Evolutionary conservation across 371 early-diverging fungal species (phyloP).

Genomic region (Circinella umbellata): DNA sequence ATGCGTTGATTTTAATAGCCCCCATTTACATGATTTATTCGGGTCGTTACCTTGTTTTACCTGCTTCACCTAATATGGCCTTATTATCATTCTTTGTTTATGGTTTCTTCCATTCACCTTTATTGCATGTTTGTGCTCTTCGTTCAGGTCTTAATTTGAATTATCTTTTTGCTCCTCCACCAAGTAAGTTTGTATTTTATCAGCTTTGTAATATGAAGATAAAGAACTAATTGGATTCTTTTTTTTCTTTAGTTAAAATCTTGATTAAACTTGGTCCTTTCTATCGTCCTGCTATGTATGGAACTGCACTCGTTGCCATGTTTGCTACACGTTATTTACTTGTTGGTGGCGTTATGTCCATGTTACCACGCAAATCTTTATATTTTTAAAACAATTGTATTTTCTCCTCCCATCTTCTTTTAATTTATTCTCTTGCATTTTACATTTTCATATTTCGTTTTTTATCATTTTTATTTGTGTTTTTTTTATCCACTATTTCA

Average conservation of each 20-base stretch:
- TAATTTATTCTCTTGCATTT: background rate
- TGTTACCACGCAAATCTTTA: constrained; percentile 26
- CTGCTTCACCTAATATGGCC: constrained; percentile 53
- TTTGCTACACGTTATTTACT: constrained; percentile 29
- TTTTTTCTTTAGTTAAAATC: constrained; percentile 32
- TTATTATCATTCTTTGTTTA: constrained; percentile 61
- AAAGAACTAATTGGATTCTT: background rate
- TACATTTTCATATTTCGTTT: background rate
- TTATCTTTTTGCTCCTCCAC: constrained; percentile 64
- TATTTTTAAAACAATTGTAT: background rate
- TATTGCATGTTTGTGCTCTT: constrained; percentile 59
- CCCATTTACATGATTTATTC: constrained; percentile 67
- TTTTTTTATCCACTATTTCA: no score
- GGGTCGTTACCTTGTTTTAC: constrained; percentile 60
- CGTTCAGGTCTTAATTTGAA: constrained; percentile 61
- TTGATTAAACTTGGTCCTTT: constrained; percentile 44
- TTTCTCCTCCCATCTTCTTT: no score
- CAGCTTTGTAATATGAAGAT: no score
- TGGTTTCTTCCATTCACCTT: constrained; percentile 60
- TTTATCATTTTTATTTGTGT: background rate
- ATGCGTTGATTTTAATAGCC: constrained; percentile 53
- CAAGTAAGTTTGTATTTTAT: constrained; percentile 37
- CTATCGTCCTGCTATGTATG: constrained; percentile 47
- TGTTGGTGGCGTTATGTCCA: constrained; percentile 26
- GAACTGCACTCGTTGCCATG: constrained; percentile 33